Evolutionary conservation across 345 rosid species (phyloP), one percentile per base, ranked within the genome.

Genomic region (Pugionium dolabratum): DNA sequence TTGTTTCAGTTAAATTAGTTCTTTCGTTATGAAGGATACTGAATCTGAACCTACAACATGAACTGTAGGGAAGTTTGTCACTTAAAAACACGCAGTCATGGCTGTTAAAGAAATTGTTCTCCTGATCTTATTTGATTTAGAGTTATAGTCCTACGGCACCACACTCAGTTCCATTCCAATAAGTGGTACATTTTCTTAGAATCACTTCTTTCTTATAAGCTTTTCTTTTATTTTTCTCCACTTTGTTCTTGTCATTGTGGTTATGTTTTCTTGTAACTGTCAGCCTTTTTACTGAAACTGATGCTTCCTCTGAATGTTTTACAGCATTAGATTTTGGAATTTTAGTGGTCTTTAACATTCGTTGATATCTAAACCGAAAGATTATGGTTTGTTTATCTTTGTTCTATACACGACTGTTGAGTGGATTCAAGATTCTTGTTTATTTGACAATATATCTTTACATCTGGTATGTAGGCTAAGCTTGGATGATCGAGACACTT

Each of bases 401-500:
- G 18, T 18, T 18, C 18, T 18, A 18, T 18, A 18, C 18, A 18
- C 18, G 18, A 18, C 18, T 52, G 6, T 30, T 9, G 35, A 46
- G 50, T 46, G 52, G 32, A 26, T 31, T 7, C 31, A 47, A 47
- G 52, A 6, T 27, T 27, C n/a, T 47, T 47, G 18, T 47, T 28
- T 25, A 2, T 27, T 7, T 46, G 26, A 1, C 53, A 26, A 34
- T 45, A 9, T 54, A 48, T 54, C 59, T 71, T 62, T 54, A 62
- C 71, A 25, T 60, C 4, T 25, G 46, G 54, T 62, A 40, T 80
- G 78, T 59, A 89, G 92, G 86, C 79, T 71, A 46, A 83, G 75
- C 76, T 79, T 80, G 78, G 85, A 80, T 78, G 79, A 65, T 68
- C 73, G 71, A 65, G 65, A 58, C 58, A n/a, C 51, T 59, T 63